Base-by-base conservation (phyloP, 2,329 filamentous ascomycete species). In the Xylaria sp. region DNA sequence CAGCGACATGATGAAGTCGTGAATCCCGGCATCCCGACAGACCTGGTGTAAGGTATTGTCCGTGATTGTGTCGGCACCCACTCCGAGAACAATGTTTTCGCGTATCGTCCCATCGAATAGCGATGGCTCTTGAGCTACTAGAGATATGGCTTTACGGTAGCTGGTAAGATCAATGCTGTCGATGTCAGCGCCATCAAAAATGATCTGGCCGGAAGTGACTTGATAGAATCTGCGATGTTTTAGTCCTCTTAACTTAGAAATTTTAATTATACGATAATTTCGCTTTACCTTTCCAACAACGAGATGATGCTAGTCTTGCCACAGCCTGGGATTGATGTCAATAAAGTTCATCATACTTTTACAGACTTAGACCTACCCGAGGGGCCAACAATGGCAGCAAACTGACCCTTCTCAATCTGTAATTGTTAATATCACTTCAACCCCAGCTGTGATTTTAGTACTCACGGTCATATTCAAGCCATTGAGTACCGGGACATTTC, bases 91-190 rank as follows among this genome's bases (percentile, higher is more conserved):
- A 58, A 92, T 86, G 71, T 93, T 93, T 68, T 94, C 90, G 20
- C 86, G 84, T 63, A 76, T 72, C 7, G 72, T 79, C 68, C 88
- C 89, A 75, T 89, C 87, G 72, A 92, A 93, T 0, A 94, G 81
- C 0, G 88, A 89, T 9, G 92, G 85, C 74, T 94, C 91, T 76
- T 94, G 92, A 1, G 90, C 87, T 0, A 94, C 92, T 0, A 94
- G 84, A 0, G 90, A 90, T 20, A 93, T 83, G 20, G 86, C 79
- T 66, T 84, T 84, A 44, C 91, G 86, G 74, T 93, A 93, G 36
- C 84, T 79, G 60, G 81, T 81, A 0, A 91, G 81, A 54, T 89
- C 85, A 60, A 92, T 79, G 3, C 83, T 77, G 1, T 81, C 77
- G 45, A 93, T 87, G 70, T 90, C 83, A 54, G 82, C 81, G 5